Evolutionary conservation across 2,329 filamentous ascomycete genomes (phyloP).

Genomic region (Huntiella abstrusa): DNA sequence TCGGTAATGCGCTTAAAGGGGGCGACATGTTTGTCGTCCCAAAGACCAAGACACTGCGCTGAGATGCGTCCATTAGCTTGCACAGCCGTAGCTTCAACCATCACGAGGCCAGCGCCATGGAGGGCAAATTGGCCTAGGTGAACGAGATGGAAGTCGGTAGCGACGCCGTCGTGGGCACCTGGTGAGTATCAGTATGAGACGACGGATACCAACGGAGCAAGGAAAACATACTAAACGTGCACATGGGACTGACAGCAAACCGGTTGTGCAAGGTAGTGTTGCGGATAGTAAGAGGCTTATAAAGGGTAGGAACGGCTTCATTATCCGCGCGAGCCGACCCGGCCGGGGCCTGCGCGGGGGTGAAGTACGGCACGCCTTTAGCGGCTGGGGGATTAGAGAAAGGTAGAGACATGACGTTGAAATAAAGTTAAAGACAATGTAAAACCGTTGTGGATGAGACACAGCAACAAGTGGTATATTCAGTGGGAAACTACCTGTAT

Average conservation of each 20-base stretch:
- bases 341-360: slow-evolving; percentile 33
- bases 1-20: slow-evolving; percentile 53
- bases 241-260: slow-evolving; percentile 42
- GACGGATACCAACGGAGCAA: too few species aligned
- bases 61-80: slow-evolving; percentile 63
- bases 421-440: too few species aligned
- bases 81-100: slow-evolving; percentile 65
- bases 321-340: slow-evolving; percentile 21
- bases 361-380: slow-evolving; percentile 30
- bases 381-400: not conserved
- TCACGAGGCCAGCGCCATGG: slow-evolving; percentile 53
- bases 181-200: slow-evolving; percentile 15
- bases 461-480: too few species aligned
- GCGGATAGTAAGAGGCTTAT: slow-evolving; percentile 36
- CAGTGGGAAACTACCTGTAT: too few species aligned
- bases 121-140: slow-evolving; percentile 65
- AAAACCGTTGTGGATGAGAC: too few species aligned
- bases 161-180: slow-evolving; percentile 41
- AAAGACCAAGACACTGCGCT: slow-evolving; percentile 61
- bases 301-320: slow-evolving; percentile 30
- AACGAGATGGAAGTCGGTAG: slow-evolving; percentile 64
- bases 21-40: slow-evolving; percentile 67
- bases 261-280: slow-evolving; percentile 35
- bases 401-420: too few species aligned
- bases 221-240: slow-evolving; percentile 16